Base-by-base conservation (phyloP, 2,329 filamentous ascomycete genomes). In the Aspergillus sojae region DNA sequence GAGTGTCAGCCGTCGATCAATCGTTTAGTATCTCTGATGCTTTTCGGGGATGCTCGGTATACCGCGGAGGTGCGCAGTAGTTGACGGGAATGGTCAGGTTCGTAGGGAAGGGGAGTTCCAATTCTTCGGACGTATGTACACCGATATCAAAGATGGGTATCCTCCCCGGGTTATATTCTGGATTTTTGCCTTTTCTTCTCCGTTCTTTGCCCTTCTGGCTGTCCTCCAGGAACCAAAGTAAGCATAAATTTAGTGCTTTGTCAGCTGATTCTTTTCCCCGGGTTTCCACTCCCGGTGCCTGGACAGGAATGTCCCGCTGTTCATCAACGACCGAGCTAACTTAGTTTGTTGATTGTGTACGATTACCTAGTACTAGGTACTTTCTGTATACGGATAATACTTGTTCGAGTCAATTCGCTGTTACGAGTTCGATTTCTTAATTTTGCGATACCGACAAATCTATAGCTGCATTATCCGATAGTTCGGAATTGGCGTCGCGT, bases 231-330 rank as follows among this genome's bases (percentile, higher is more conserved):
- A 50, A 16, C 26, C 23, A 28, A 50, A 50, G 46, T 50, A 50
- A 50, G 46, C 46, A 28, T 50, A 50, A 50, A 50, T 30, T 50
- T n/a, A 30, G 26, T 50, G 60, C 54, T 62, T 62, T 62, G 60
- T 62, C 60, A 62, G 54, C 60, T 21, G 12, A n/a, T 32, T 50
- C 9, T 23, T 28, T 28, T 50, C 26, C 46, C 23, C 26, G 3
- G 46, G 23, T 28, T 50, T 50, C 14, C 46, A 23, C 21, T 12
- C 14, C 19, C 39, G 39, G 39, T 41, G 19, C 39, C 39, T 41
- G 39, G 39, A 19, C 39, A 19, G 39, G 39, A 41, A 41, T 19
- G 4, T 41, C 43, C 21, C 7, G 43, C 43, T 21, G 43, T 12
- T 6, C 34, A 16, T 34, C 12, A 14, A 36, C 34, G 34, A 36